A percentile compares a stretch with the other conserved stretches of the same genome.
phyloP scores from a whole-genome alignment of 2,329 filamentous ascomycete species.

The Bimuria novae-zelandiae region DNA sequence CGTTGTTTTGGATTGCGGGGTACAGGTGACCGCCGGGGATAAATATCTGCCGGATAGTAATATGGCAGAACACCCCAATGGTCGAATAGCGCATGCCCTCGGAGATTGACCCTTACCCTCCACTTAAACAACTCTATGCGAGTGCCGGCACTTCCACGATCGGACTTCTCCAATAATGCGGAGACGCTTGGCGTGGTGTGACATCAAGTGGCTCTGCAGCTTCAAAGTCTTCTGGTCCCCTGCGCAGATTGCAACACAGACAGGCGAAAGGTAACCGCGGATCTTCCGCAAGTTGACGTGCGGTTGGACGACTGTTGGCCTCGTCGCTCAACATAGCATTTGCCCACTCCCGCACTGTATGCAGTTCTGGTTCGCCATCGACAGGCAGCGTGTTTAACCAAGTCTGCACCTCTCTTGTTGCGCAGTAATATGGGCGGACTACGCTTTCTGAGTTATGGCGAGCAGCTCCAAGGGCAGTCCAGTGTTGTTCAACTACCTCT shows the following conservation, averaged over 20 bases:
- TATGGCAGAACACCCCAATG: conserved; percentile 14
- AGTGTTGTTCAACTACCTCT: neutral
- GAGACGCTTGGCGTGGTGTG: conserved; percentile 7
- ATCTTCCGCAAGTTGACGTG: conserved; percentile 14
- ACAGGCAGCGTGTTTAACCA: conserved; percentile 5
- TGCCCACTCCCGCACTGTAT: conserved; percentile 9
- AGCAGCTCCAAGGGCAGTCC: neutral
- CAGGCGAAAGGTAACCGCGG: conserved; percentile 15
- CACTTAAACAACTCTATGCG: conserved; percentile 9
- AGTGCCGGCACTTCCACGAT: conserved; percentile 11
- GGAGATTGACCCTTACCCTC: conserved; percentile 7
- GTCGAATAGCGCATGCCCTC: conserved; percentile 12
- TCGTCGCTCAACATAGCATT: conserved; percentile 9
- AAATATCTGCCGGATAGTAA: conserved; percentile 14
- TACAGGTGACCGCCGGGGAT: conserved; percentile 17
- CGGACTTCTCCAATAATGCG: conserved; percentile 1
- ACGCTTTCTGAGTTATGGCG: conserved; percentile 4
- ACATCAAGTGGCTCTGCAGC: conserved; percentile 9
- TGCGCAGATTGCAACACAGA: conserved; percentile 14
- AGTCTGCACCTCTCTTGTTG: neutral
- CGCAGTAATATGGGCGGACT: conserved; percentile 9
- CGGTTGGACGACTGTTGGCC: conserved; percentile 7
- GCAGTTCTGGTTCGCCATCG: conserved; percentile 1
- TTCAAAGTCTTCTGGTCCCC: conserved; percentile 14
- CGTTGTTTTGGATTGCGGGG: conserved; percentile 19